Evolutionary conservation across 2,329 filamentous ascomycete species (phyloP).

Genomic region (Aspergillus clavatus): DNA sequence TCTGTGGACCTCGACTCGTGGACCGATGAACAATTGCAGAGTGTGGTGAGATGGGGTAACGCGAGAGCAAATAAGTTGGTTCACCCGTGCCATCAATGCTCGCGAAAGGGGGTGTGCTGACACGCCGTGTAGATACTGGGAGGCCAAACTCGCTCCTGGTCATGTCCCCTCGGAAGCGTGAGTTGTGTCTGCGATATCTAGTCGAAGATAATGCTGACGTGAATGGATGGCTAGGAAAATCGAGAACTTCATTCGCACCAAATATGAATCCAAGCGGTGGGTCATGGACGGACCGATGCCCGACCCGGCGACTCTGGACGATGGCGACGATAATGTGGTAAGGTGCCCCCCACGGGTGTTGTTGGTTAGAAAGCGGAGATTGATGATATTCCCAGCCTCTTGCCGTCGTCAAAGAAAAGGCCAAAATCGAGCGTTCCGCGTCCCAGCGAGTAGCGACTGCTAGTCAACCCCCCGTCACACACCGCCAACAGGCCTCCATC

Average conservation of each 20-base stretch:
- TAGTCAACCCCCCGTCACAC: slow-evolving; percentile 44
- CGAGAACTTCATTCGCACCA: slow-evolving; percentile 98
- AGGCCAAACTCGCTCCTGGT: slow-evolving; percentile 83
- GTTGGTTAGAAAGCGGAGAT: slow-evolving; percentile 7
- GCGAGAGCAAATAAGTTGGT: slow-evolving; percentile 83
- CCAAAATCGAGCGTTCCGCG: slow-evolving; percentile 58
- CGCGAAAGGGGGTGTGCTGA: slow-evolving; percentile 7
- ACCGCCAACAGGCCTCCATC: slow-evolving; percentile 48
- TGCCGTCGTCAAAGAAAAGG: slow-evolving; percentile 65
- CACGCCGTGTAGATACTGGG: slow-evolving; percentile 64
- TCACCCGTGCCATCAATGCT: slow-evolving; percentile 5
- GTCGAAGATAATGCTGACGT: slow-evolving; percentile 10
- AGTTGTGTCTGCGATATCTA: slow-evolving; percentile 22
- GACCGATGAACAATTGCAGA: slow-evolving; percentile 97
- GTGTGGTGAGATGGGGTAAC: slow-evolving; percentile 93
- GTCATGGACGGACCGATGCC: slow-evolving; percentile 97
- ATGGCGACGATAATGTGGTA: slow-evolving; percentile 77
- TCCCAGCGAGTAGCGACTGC: slow-evolving; percentile 48
- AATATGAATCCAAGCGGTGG: slow-evolving; percentile 98
- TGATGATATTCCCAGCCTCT: slow-evolving; percentile 48
- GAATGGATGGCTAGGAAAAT: slow-evolving; percentile 61
- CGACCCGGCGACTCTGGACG: slow-evolving; percentile 82
- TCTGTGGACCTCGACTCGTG: slow-evolving; percentile 96
- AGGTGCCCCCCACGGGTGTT: slow-evolving; percentile 39
- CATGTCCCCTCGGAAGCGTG: slow-evolving; percentile 87